Evolutionary conservation across 176 grass and related monocot species (phyloP).

Genomic region (Cenchrus purpureus): DNA sequence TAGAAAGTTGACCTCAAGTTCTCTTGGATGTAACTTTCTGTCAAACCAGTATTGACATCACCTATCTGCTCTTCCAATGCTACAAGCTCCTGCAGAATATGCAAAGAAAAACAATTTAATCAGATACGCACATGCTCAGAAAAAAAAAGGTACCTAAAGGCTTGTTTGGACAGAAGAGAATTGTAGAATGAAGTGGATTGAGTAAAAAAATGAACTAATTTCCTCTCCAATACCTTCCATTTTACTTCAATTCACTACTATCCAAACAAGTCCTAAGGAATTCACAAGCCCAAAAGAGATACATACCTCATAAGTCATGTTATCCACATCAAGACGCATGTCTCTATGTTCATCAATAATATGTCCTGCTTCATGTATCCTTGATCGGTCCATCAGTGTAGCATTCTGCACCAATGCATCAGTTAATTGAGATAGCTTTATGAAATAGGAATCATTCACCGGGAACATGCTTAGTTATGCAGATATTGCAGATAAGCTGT

Average conservation of each 20-base stretch:
- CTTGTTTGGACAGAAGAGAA: too few relatives aligned
- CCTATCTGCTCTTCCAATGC: conserved; percentile 72
- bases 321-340: conserved; percentile 66
- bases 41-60: conserved; percentile 64
- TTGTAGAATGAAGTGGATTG: too few relatives aligned
- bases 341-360: conserved; percentile 59
- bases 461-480: conserved; percentile 25
- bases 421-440: conserved; percentile 23
- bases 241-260: too few relatives aligned
- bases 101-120: neutral
- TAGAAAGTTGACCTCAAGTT: conserved; percentile 48
- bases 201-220: too few relatives aligned
- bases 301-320: conserved; percentile 70
- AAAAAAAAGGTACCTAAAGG: neutral
- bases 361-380: conserved; percentile 46
- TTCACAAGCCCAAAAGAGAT: conserved; percentile 19
- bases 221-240: too few relatives aligned
- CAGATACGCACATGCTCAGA: conserved; percentile 21
- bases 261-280: neutral
- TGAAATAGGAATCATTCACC: conserved; percentile 21
- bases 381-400: conserved; percentile 26
- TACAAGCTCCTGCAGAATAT: conserved; percentile 60
- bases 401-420: conserved; percentile 33
- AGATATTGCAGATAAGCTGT: neutral
- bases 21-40: conserved; percentile 57